Percentiles rank a stretch among this genome's conserved stretches.
Conservation (phyloP, 352 stramenopile species). For the Phytophthora ohioensis region DNA sequence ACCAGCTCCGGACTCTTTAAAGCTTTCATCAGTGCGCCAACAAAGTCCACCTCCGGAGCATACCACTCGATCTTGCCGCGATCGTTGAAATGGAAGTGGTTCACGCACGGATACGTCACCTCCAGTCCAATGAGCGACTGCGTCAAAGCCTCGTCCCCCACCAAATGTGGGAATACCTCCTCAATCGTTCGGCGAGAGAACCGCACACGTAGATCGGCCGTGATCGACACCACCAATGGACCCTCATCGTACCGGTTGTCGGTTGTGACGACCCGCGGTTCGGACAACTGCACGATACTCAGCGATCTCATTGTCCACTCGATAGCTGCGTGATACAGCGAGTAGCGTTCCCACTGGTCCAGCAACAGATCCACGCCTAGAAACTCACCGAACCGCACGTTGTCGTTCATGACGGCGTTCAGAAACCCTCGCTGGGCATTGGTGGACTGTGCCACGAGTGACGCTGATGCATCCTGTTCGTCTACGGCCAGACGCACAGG, state of each 20-base stretch:
- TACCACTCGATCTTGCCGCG: constrained; percentile 57
- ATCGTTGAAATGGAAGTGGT: constrained; percentile 54
- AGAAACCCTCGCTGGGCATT: constrained; percentile 48
- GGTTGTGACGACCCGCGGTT: constrained; percentile 9
- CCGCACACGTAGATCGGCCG: constrained; percentile 45
- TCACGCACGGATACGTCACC: constrained; percentile 53
- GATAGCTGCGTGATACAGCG: constrained; percentile 53
- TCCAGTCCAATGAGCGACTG: constrained; percentile 54
- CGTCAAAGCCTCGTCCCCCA: constrained; percentile 43
- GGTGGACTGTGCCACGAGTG: constrained; percentile 31
- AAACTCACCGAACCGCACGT: constrained; percentile 58
- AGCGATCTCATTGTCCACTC: constrained; percentile 56
- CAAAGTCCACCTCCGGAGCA: constrained; percentile 51
- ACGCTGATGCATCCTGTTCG: constrained; percentile 24
- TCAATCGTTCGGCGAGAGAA: constrained; percentile 63
- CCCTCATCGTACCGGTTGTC: constrained; percentile 42
- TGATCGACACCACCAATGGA: constrained; percentile 40
- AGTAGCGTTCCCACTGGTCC: constrained; percentile 68
- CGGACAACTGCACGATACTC: constrained; percentile 37
- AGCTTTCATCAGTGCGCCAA: constrained; percentile 38
- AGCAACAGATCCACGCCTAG: constrained; percentile 48
- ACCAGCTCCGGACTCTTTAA: constrained; percentile 43
- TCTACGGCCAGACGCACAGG: constrained; percentile 52
- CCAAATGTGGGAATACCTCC: constrained; percentile 57
- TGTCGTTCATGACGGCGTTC: constrained; percentile 43